Percentiles rank a stretch among this genome's conserved stretches.
phyloP scores from a whole-genome alignment of 345 rosid genomes.

The Clarkia xantiana region DNA sequence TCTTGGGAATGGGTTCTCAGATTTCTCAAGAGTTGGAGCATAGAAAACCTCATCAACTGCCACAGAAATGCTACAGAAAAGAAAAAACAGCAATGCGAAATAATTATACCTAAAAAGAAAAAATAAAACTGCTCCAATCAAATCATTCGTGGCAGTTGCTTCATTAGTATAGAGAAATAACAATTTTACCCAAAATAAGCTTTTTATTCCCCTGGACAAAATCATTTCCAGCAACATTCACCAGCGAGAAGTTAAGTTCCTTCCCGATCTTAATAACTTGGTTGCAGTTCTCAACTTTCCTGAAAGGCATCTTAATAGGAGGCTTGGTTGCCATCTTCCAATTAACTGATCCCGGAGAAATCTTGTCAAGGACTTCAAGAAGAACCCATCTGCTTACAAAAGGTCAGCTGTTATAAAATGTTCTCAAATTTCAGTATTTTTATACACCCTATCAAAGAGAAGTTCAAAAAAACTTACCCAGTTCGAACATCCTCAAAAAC shows the following conservation, averaged over 20 bases:
- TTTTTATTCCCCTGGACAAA: slow-evolving; percentile 87
- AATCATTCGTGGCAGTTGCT: too few relatives aligned
- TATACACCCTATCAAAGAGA: not conserved
- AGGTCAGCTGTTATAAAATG: not conserved
- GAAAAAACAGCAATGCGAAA: slow-evolving; percentile 1
- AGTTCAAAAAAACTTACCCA: slow-evolving; percentile 39
- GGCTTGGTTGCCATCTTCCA: slow-evolving; percentile 82
- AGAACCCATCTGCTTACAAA: slow-evolving; percentile 69
- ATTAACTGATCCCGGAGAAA: slow-evolving; percentile 50
- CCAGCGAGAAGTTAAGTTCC: slow-evolving; percentile 66
- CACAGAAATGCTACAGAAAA: slow-evolving; percentile 61
- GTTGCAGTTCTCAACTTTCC: slow-evolving; percentile 84
- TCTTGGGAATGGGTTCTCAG: slow-evolving; percentile 81
- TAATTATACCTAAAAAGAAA: not conserved
- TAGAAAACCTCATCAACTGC: slow-evolving; percentile 94
- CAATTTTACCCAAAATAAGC: slow-evolving; percentile 45
- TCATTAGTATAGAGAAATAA: too few relatives aligned
- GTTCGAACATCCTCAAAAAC: slow-evolving; percentile 85
- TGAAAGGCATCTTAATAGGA: slow-evolving; percentile 88
- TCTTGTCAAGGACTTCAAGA: slow-evolving; percentile 69
- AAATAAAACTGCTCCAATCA: not conserved
- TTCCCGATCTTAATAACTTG: slow-evolving; percentile 70
- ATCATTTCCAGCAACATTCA: slow-evolving; percentile 96
- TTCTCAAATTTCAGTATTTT: not conserved
- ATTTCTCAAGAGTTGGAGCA: slow-evolving; percentile 92